Conservation (phyloP, 129 eudicot genomes). For the Flaveria ramosissima region DNA sequence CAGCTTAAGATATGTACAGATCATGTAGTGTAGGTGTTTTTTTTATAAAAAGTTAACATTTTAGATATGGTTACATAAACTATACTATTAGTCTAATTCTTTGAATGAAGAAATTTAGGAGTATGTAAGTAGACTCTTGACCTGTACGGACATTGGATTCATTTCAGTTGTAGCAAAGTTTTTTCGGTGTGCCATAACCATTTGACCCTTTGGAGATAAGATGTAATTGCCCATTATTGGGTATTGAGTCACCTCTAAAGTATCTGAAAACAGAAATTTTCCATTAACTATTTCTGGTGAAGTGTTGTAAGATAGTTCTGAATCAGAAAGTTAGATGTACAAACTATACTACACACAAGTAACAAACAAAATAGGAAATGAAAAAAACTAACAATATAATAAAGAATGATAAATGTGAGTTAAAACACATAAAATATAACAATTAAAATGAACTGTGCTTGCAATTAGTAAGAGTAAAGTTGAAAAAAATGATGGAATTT, state of each 20-base stretch:
- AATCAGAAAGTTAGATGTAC: neutral
- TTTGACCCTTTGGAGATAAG: conserved; percentile 3
- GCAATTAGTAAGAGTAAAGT: neutral
- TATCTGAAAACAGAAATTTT: neutral
- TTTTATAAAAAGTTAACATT: neutral
- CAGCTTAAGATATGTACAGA: neutral
- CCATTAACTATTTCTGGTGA: neutral
- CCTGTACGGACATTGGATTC: neutral
- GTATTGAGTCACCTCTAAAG: conserved; percentile 1
- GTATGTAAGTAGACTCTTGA: neutral
- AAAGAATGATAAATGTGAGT: neutral
- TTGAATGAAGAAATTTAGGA: conserved; percentile 8
- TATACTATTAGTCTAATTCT: neutral
- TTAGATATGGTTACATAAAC: neutral
- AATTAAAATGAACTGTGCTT: neutral
- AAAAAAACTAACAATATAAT: neutral
- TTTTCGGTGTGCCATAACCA: neutral
- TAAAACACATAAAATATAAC: neutral
- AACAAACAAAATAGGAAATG: neutral
- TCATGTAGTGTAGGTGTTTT: neutral
- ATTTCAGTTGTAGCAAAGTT: neutral
- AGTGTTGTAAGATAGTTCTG: conserved; percentile 4
- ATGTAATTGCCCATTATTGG: neutral
- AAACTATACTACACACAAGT: neutral
- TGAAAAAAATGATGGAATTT: neutral